phyloP scores from a whole-genome alignment of 495 filamentous ascomycete genomes.

The Xylaria flabelliformis region DNA sequence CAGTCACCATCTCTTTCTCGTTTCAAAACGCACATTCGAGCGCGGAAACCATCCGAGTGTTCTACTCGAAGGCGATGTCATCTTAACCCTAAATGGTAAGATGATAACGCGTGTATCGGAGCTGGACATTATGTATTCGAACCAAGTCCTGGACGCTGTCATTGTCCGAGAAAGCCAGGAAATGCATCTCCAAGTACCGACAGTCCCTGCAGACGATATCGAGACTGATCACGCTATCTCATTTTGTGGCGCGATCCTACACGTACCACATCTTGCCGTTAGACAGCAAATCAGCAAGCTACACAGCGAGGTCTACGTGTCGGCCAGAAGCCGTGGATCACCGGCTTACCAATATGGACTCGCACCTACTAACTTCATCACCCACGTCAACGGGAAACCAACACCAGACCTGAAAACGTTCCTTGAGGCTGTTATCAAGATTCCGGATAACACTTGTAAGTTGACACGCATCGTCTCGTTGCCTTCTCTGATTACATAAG shows the following conservation, averaged over 20 bases:
- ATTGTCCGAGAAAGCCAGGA: slow-evolving; percentile 88
- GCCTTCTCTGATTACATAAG: neutral
- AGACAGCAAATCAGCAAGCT: slow-evolving; percentile 95
- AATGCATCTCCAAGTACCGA: slow-evolving; percentile 78
- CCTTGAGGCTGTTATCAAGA: slow-evolving; percentile 76
- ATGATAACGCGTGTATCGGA: slow-evolving; percentile 92
- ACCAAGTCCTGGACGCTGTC: slow-evolving; percentile 80
- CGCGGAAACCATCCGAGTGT: slow-evolving; percentile 69
- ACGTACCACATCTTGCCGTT: slow-evolving; percentile 94
- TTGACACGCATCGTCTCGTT: slow-evolving; percentile 20
- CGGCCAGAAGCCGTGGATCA: slow-evolving; percentile 79
- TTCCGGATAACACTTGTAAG: slow-evolving; percentile 90
- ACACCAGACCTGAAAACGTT: slow-evolving; percentile 84
- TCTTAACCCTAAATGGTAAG: slow-evolving; percentile 88
- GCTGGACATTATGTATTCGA: slow-evolving; percentile 94
- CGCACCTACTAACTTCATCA: slow-evolving; percentile 96
- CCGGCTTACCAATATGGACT: slow-evolving; percentile 93
- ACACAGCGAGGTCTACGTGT: slow-evolving; percentile 97
- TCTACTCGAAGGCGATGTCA: slow-evolving; percentile 89
- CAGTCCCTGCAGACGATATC: slow-evolving; percentile 85
- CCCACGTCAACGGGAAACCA: slow-evolving; percentile 85
- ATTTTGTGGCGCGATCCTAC: slow-evolving; percentile 94
- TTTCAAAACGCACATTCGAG: slow-evolving; percentile 78
- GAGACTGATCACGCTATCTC: slow-evolving; percentile 91
- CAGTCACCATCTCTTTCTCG: slow-evolving; percentile 97